Percentiles rank a stretch among this genome's conserved stretches.
These are phyloP conservation scores for Stylosanthes scabra DNA, from an alignment of 331 rosid species.

Conservation along the genomic window DNA sequence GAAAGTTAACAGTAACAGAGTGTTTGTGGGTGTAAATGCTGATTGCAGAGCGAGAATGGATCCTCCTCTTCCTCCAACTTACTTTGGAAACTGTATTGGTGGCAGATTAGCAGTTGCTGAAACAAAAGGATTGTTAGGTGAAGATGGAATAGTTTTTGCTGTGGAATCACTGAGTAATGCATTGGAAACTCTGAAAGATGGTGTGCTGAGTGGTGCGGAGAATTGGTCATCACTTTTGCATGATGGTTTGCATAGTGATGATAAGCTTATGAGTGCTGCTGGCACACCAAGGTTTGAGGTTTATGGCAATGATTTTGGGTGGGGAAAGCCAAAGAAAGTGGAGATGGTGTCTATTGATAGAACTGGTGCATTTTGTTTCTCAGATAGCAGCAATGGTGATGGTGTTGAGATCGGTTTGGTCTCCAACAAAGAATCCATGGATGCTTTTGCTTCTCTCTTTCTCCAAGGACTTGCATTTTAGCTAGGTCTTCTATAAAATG, in stretches of 20 bases:
- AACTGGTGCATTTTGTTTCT: slow-evolving; percentile 45
- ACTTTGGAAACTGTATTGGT: slow-evolving; percentile 62
- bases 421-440: slow-evolving; percentile 36
- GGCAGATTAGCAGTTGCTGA: background rate
- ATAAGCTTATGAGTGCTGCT: background rate
- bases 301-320: slow-evolving; percentile 59
- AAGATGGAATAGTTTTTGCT: slow-evolving; percentile 44
- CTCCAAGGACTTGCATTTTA: slow-evolving; percentile 6
- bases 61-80: slow-evolving; percentile 46
- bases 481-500: no score
- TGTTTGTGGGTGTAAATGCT: slow-evolving; percentile 7
- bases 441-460: slow-evolving; percentile 48
- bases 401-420: slow-evolving; percentile 64
- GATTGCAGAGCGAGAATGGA: slow-evolving; percentile 52
- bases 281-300: slow-evolving; percentile 56
- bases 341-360: slow-evolving; percentile 48
- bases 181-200: slow-evolving; percentile 41
- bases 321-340: slow-evolving; percentile 62
- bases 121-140: slow-evolving; percentile 43
- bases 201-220: slow-evolving; percentile 44
- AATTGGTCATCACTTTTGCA: slow-evolving; percentile 21
- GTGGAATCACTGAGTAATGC: slow-evolving; percentile 36
- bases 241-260: slow-evolving; percentile 9
- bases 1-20: background rate
- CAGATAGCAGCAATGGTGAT: slow-evolving; percentile 47